These are phyloP conservation scores for Saccharomyces hybrid DNA, from an alignment of 1,139 yeast species.

Conservation along the genomic window DNA sequence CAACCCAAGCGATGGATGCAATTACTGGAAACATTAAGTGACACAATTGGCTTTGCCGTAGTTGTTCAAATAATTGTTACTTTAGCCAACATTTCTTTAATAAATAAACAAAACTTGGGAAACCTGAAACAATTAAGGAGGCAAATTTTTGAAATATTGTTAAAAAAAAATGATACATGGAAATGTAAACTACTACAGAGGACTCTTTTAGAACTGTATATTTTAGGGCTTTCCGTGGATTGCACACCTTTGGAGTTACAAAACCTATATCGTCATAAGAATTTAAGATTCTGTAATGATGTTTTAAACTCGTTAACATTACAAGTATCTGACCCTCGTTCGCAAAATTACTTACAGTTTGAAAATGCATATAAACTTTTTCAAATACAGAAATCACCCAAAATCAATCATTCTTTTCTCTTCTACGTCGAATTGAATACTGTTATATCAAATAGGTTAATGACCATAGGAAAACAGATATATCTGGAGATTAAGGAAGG, in stretches of 20 bases:
- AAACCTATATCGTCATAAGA: slow-evolving; percentile 11
- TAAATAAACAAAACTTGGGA: slow-evolving; percentile 17
- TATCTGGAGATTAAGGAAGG: slow-evolving; percentile 26
- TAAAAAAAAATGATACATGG: background rate
- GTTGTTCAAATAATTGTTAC: slow-evolving; percentile 16
- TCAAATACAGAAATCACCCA: slow-evolving; percentile 2
- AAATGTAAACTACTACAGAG: background rate
- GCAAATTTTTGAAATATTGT: slow-evolving; percentile 5
- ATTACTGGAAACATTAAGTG: background rate
- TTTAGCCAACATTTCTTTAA: slow-evolving; percentile 13
- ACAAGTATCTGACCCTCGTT: slow-evolving; percentile 12
- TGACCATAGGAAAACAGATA: slow-evolving; percentile 19
- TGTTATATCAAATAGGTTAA: slow-evolving; percentile 22
- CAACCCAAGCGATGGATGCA: background rate
- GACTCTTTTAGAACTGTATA: background rate
- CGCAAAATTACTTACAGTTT: slow-evolving; percentile 20
- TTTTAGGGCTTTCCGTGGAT: slow-evolving; percentile 7
- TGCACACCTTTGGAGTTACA: slow-evolving; percentile 15
- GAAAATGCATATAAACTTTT: slow-evolving; percentile 20
- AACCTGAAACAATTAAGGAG: slow-evolving; percentile 8
- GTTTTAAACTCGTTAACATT: slow-evolving; percentile 15
- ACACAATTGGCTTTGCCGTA: background rate
- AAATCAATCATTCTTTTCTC: slow-evolving; percentile 13
- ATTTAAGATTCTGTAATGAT: slow-evolving; percentile 6
- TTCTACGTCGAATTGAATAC: slow-evolving; percentile 20